Base-by-base conservation (phyloP, 116 monocot genomes). In the Iris pallida region DNA sequence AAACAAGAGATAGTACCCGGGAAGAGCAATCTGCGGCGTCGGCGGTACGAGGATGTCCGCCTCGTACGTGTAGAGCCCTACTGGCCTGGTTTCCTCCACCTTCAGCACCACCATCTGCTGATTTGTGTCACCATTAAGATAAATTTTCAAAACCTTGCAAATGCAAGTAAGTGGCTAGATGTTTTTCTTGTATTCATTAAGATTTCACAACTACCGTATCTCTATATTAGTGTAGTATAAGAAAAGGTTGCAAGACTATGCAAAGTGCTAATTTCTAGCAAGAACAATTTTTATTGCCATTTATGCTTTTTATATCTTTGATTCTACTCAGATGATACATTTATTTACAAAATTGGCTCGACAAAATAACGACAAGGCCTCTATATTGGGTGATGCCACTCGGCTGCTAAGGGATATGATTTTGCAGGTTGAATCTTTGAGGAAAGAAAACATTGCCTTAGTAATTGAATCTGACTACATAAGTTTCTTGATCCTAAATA, bases 331-430 rank as follows among this genome's bases (percentile, higher is more conserved):
- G 7, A 62, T 6, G 0, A 16, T 47, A 10, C 42, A 20, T 54
- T 57, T 46, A 40, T 68, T 63, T 71, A 15, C 91, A 95, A 91
- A 95, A 68, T 72, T 86, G 55, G 55, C 68, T 64, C 66, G 70
- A 53, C 84, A 86, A 63, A 95, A 86, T 67, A 88, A 79, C 73
- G 91, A 88, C 10, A 95, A 95, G 77, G 91, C 91, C 16, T 82
- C 75, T 53, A 84, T 95, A 54, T 53, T 95, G 17, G 63, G 73
- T 64, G 95, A 91, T 72, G 69, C 91, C 0, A 59, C 86, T 67
- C 74, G 80, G 68, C 65, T 91, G 44, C 47, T 91, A 52, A 80
- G 82, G 8, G 84, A 91, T 48, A 71, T 95, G 45, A 53, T 88
- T 63, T 19, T 81, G 44, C 84, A 80, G 67, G 91, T 95, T 20